Base-by-base conservation (phyloP, 139 green algal genomes). In the Coelastrella sp. region DNA sequence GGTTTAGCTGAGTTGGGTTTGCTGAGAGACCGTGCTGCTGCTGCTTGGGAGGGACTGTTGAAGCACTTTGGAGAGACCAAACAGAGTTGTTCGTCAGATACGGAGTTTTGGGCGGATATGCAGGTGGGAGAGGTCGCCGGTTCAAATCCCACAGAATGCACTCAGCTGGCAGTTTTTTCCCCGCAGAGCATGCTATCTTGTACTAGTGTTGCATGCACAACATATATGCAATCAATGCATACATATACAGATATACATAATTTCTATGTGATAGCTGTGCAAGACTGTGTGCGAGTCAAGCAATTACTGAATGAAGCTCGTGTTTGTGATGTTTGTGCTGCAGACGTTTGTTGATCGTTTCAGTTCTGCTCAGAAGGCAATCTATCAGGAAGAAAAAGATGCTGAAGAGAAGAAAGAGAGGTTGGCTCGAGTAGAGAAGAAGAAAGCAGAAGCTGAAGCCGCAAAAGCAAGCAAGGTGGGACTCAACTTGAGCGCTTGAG, bases 301-400 rank as follows among this genome's bases (percentile, higher is more conserved):
- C 57, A 66, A 11, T 23, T 32, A 19, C 57, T 34, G 57, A 66
- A 11, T 57, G 71, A 37, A 41, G 71, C 71, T 23, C 13, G 6
- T n/a, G n/a, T 15, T 66, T 66, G 59, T 9, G 19, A 32, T n/a
- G 13, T 5, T 3, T n/a, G 11, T 4, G 19, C 27, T 67, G 21
- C 77, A 84, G 79, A 2, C 45, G 41, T 87, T 87, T 76, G 71
- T 87, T 40, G 83, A 88, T 25, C 72, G 73, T 23, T 88, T 88
- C 62, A 83, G 21, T 38, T 13, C 15, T 8, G 83, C 83, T 27
- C 83, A 88, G 45, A 75, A 76, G 40, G 57, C 60, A 3, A 51
- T 88, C 8, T 32, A 77, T 21, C 60, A 83, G 43, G 83, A 88
- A 38, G 60, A 68, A 43, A 50, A 71, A n/a, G 73, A 84, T 34